Evolutionary conservation across 805 yeast genomes (phyloP).

Genomic region (Ogataea angusta): DNA sequence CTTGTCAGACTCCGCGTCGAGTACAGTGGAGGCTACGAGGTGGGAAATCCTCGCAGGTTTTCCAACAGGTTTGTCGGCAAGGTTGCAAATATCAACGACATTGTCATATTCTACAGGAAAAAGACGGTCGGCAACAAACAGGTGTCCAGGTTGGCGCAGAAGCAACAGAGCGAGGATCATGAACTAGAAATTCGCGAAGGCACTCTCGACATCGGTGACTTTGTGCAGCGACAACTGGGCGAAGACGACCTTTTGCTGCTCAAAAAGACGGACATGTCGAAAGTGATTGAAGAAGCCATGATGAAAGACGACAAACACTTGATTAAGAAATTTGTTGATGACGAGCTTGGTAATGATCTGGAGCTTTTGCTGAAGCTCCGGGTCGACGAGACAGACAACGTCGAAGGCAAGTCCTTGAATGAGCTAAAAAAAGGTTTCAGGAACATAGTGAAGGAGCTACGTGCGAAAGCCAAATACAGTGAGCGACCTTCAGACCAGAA

Average conservation of each 20-base stretch:
- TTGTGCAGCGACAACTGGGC: constrained; percentile 60
- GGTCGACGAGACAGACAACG: constrained; percentile 7
- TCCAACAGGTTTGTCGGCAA: constrained; percentile 86
- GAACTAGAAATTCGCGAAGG: constrained; percentile 23
- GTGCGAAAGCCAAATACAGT: constrained; percentile 9
- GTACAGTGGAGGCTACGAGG: constrained; percentile 85
- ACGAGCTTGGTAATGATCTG: constrained; percentile 52
- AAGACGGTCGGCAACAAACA: constrained; percentile 21
- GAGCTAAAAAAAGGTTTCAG: constrained; percentile 30
- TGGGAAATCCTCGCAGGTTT: constrained; percentile 85
- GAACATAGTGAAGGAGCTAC: constrained; percentile 28
- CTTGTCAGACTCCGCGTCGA: constrained; percentile 80
- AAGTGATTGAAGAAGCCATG: constrained; percentile 68
- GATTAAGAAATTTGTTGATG: constrained; percentile 57
- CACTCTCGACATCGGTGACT: constrained; percentile 35
- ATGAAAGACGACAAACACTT: constrained; percentile 81
- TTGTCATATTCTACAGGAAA: constrained; percentile 63
- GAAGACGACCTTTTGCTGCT: constrained; percentile 64
- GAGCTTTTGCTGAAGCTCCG: constrained; percentile 42
- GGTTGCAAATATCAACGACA: constrained; percentile 89
- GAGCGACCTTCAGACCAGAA: not conserved
- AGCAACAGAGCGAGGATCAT: constrained; percentile 38
- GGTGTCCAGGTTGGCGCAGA: constrained; percentile 23
- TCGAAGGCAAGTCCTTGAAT: constrained; percentile 14
- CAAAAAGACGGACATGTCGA: constrained; percentile 71